Conservation (phyloP, 2,329 filamentous ascomycete genomes). For the Botrytis aclada region DNA sequence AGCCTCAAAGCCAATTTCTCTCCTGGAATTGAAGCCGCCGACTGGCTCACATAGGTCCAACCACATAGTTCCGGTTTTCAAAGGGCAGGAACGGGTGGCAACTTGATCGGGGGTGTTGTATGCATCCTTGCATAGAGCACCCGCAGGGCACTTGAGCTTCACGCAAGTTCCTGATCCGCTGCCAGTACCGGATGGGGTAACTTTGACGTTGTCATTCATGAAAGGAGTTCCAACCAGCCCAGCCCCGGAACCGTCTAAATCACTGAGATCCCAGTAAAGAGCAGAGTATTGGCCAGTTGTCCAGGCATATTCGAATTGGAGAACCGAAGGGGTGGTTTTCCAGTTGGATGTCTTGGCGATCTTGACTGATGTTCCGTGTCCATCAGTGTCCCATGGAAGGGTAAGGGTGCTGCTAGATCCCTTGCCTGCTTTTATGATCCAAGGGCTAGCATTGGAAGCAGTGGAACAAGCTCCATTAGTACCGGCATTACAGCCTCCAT, state of each 20-base stretch:
- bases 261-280: constrained; percentile 20
- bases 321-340: constrained; percentile 7
- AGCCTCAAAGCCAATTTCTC: constrained; percentile 11
- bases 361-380: constrained; percentile 15
- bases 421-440: constrained; percentile 15
- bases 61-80: constrained; percentile 15
- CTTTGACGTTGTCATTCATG: constrained; percentile 15
- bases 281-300: constrained; percentile 7
- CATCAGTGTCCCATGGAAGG: constrained; percentile 13
- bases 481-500: constrained; percentile 13
- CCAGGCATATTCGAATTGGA: constrained; percentile 20
- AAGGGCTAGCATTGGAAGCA: constrained; percentile 4
- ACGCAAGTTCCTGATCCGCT: constrained; percentile 12
- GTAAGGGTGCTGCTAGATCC: constrained; percentile 12
- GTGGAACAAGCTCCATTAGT: constrained; percentile 12
- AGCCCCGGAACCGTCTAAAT: constrained; percentile 17
- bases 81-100: constrained; percentile 11
- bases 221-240: constrained; percentile 20
- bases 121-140: constrained; percentile 15
- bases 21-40: constrained; percentile 3
- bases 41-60: constrained; percentile 17
- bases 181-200: constrained; percentile 16
- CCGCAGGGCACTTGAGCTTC: constrained; percentile 13
- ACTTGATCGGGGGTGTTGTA: constrained; percentile 16
- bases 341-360: constrained; percentile 17